Evolutionary conservation across 306 rosid species (phyloP).

Genomic region (Carpinus fangiana): DNA sequence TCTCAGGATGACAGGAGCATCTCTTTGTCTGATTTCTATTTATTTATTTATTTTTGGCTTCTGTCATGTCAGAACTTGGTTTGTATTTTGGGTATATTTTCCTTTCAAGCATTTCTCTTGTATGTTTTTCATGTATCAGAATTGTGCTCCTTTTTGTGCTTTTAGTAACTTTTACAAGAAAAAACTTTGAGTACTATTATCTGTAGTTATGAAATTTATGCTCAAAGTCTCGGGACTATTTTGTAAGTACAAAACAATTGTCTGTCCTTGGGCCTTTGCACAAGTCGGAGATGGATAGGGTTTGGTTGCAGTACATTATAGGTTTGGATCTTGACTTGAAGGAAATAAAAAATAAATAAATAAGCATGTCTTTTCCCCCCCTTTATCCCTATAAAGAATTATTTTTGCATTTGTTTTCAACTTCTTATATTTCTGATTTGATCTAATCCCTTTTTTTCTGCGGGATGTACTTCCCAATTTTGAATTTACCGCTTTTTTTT

Average conservation of each 20-base stretch:
- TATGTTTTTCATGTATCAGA: not conserved
- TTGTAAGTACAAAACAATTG: not conserved
- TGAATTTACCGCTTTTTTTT: not conserved
- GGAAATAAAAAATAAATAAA: not conserved
- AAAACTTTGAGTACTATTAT: not conserved
- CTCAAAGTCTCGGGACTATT: not conserved
- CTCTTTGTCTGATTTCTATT: not conserved
- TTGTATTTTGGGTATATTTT: not conserved
- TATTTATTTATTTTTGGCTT: not conserved
- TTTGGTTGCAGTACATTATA: not conserved
- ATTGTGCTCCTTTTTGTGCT: not conserved
- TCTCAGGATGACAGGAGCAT: not conserved
- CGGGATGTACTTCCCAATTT: conserved; percentile 9
- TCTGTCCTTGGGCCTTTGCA: not conserved
- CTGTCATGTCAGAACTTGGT: not conserved
- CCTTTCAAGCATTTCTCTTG: not conserved
- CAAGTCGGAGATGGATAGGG: not conserved
- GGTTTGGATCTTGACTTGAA: not conserved
- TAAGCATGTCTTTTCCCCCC: not conserved
- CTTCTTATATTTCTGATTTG: not conserved
- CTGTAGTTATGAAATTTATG: not conserved
- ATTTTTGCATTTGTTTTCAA: not conserved
- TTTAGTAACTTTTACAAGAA: not conserved
- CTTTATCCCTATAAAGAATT: not conserved
- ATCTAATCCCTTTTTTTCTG: not conserved